phyloP scores from a whole-genome alignment of 1,284 basidiomycete species.

The Boletus semigastroideus region DNA sequence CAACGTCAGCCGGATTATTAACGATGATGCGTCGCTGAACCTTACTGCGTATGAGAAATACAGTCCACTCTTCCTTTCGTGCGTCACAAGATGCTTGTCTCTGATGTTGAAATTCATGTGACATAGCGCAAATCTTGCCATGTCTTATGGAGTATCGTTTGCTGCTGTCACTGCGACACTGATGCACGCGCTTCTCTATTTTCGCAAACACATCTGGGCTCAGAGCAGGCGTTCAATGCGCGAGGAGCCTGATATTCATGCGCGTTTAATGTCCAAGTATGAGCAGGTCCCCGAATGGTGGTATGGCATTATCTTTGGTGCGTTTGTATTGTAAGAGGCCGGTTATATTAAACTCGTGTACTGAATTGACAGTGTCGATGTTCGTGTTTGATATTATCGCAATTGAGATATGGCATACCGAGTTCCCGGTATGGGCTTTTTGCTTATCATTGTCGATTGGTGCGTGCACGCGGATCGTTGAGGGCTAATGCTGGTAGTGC shows the following conservation, averaged over 20 bases:
- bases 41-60: conserved; percentile 69
- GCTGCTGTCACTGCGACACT: conserved; percentile 68
- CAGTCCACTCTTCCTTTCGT: conserved; percentile 83
- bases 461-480: neutral
- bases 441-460: conserved; percentile 37
- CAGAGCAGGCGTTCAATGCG: conserved; percentile 52
- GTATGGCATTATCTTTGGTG: conserved; percentile 49
- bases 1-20: conserved; percentile 68
- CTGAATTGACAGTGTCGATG: conserved; percentile 37
- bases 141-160: conserved; percentile 71
- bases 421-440: conserved; percentile 57
- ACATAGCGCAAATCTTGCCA: conserved; percentile 47
- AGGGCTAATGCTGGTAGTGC: neutral
- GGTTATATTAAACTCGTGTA: neutral
- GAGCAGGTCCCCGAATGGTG: conserved; percentile 75
- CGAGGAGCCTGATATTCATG: conserved; percentile 76
- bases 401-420: conserved; percentile 56
- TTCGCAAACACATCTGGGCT: conserved; percentile 63
- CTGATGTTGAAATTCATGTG: neutral
- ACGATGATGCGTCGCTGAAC: conserved; percentile 57
- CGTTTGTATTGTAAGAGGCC: neutral
- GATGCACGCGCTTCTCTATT: conserved; percentile 67
- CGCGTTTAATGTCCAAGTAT: conserved; percentile 72
- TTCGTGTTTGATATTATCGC: conserved; percentile 56
- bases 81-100: conserved; percentile 12